Base-by-base conservation (phyloP, 345 rosid genomes). In the Sonneratia caseolaris region DNA sequence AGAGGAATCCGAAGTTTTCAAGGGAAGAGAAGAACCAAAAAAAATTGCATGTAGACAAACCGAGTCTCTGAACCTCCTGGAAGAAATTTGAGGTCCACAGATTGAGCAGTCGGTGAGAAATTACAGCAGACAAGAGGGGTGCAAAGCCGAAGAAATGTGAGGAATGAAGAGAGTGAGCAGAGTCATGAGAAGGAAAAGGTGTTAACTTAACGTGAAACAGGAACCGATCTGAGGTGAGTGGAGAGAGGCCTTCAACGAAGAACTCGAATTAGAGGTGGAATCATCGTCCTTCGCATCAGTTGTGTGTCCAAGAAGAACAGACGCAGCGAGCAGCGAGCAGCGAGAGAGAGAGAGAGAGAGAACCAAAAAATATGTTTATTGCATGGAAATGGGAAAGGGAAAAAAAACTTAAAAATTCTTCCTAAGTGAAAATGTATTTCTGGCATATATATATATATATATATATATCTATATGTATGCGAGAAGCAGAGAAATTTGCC, bases 21-120 rank as follows among this genome's bases (percentile, higher is more conserved):
- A 21, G 7, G 61, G 19, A 55, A 21, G 61, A 21, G 61, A 51
- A 32, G 32, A 12, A 48, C 40, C 24, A 49, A 42, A 36, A n/a
- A 35, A 42, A 42, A 48, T 51, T 69, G 62, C 72, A 69, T 69
- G 72, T 51, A 69, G 40, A 10, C 59, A 69, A 49, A 69, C 5
- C 47, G 32, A 42, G 45, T n/a, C 69, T 18, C 37, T 66, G 47
- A 38, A 16, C 45, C 69, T 37, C 21, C 37, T 5, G 42, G 21
- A 65, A 38, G 18, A 65, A 38, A 38, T 66, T 37, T n/a, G 16
- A 43, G n/a, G 22, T 21, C 61, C 16, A 19, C 61, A 6, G 61
- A 55, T 55, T 55, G 61, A 3, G 61, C n/a, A 55, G 61, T 5
- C 18, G 22, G 3, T 55, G 9, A 9, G 3, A 19, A 55, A 55